Base-by-base conservation (phyloP, 495 filamentous ascomycete species). In the Achaetomiella virescens region DNA sequence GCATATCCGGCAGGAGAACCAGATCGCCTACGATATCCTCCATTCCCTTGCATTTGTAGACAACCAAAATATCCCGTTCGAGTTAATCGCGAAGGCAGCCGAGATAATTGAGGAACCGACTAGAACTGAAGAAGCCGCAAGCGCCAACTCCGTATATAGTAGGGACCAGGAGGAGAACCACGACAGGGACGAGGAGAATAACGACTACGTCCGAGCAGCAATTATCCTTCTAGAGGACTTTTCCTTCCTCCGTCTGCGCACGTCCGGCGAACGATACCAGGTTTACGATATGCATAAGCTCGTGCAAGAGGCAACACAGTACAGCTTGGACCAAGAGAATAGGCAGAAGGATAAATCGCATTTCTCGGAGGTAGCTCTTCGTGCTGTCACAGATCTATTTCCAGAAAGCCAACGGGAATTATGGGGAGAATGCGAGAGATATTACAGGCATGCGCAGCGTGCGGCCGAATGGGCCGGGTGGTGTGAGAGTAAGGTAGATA, bases 231-330 rank as follows among this genome's bases (percentile, higher is more conserved):
- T 63, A 11, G 20, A 55, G 36, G 53, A 63, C 24, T 63, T 63
- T 36, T 60, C 61, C 9, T 57, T 63, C 29, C 22, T 63, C 1
- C 40, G 21, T 35, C 15, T 36, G 15, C 57, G 57, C 12, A 29
- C 12, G 29, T 43, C 22, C 5, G 49, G 49, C 7, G 33, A 21
- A 14, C 12, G 12, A 2, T 20, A 45, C 10, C 37, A n/a, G 48
- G 42, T 21, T 21, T 66, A 63, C 36, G 61, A 60, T 22, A 66
- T 66, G 55, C 61, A 66, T 25, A 61, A 61, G 43, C 58, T 66
- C 18, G 61, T 63, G 12, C 63, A 66, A 9, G 63, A 66, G 43
- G 63, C 61, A 36, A 57, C 47, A 14, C 54, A 48, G 54, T 66
- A 63, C 18, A 47, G 48, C 24, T 51, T 66, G 6, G 40, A 18